These are phyloP conservation scores for Pseudovirgaria hyperparasitica DNA, from an alignment of 2,329 filamentous ascomycete species.

Conservation along the genomic window DNA sequence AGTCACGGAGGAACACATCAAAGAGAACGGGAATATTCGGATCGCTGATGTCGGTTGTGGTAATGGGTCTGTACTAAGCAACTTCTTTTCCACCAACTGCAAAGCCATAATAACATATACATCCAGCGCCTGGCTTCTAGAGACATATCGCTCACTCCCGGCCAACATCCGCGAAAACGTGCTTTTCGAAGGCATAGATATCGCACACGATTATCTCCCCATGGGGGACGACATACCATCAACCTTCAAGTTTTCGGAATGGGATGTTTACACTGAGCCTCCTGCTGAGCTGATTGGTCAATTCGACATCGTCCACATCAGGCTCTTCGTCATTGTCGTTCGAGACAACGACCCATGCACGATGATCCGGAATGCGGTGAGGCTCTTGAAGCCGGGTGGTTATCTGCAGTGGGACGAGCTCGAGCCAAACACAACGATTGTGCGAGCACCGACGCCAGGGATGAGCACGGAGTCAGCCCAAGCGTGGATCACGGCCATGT, in stretches of 20 bases:
- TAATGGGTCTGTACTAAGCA: slow-evolving; percentile 6
- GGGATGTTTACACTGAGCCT: slow-evolving; percentile 4
- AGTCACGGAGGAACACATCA: too few species aligned
- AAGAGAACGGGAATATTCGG: slow-evolving; percentile 1
- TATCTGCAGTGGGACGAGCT: slow-evolving; percentile 7
- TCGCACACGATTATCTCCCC: neutral
- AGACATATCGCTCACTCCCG: too few species aligned
- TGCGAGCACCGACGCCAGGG: too few species aligned
- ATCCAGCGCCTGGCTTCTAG: too few species aligned
- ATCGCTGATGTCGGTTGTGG: slow-evolving; percentile 7
- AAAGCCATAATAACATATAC: too few species aligned
- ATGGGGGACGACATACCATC: neutral
- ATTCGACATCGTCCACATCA: slow-evolving; percentile 7
- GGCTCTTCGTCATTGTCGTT: slow-evolving; percentile 4
- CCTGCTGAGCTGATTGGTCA: slow-evolving; percentile 1
- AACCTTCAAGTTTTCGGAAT: neutral
- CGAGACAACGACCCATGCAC: slow-evolving; percentile 1
- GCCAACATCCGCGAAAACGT: too few species aligned
- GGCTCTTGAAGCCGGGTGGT: slow-evolving; percentile 6
- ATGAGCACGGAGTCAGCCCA: too few species aligned
- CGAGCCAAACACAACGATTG: too few species aligned
- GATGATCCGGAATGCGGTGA: slow-evolving; percentile 1
- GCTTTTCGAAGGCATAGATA: neutral
- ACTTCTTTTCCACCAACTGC: too few species aligned
- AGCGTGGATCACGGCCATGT: too few species aligned